Conservation (phyloP, 805 yeast genomes). For the Lipomyces oligophaga region DNA sequence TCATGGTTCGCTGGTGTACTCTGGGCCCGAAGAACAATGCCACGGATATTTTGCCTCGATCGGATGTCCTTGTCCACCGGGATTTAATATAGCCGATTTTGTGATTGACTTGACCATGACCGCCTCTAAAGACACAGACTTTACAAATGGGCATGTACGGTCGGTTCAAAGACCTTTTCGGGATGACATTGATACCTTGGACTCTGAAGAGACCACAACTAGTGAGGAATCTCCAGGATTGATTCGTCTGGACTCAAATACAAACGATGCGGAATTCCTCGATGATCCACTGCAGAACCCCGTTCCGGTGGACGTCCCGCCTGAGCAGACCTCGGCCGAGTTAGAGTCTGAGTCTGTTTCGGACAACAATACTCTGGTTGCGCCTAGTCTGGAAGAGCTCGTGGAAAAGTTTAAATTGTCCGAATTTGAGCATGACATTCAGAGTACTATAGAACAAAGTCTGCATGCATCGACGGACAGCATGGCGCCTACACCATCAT, state of each 20-base stretch:
- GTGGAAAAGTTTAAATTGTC: slow-evolving; percentile 35
- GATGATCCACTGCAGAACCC: slow-evolving; percentile 1
- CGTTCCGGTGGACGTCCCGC: not conserved
- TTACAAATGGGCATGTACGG: slow-evolving; percentile 9
- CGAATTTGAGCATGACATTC: slow-evolving; percentile 29
- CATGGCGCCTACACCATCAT: slow-evolving; percentile 14
- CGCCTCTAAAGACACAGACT: slow-evolving; percentile 28
- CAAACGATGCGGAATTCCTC: slow-evolving; percentile 6
- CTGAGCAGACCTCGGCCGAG: not conserved
- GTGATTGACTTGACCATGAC: slow-evolving; percentile 77
- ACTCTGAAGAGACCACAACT: not conserved
- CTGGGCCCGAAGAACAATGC: slow-evolving; percentile 77
- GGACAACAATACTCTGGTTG: not conserved
- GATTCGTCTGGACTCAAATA: slow-evolving; percentile 15
- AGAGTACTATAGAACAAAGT: slow-evolving; percentile 31
- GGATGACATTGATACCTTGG: not conserved
- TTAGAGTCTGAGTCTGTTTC: slow-evolving; percentile 1
- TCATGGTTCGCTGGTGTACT: slow-evolving; percentile 79
- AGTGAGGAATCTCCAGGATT: slow-evolving; percentile 12
- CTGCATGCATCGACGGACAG: slow-evolving; percentile 10
- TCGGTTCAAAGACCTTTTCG: no score
- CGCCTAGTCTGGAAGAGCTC: slow-evolving; percentile 32
- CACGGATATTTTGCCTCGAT: slow-evolving; percentile 67
- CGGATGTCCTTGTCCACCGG: slow-evolving; percentile 81
- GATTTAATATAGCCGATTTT: slow-evolving; percentile 91